Percentiles rank a stretch among this genome's conserved stretches.
Evolutionary conservation across 805 yeast species (phyloP).

Genomic region (Pichia phayaonensis): DNA sequence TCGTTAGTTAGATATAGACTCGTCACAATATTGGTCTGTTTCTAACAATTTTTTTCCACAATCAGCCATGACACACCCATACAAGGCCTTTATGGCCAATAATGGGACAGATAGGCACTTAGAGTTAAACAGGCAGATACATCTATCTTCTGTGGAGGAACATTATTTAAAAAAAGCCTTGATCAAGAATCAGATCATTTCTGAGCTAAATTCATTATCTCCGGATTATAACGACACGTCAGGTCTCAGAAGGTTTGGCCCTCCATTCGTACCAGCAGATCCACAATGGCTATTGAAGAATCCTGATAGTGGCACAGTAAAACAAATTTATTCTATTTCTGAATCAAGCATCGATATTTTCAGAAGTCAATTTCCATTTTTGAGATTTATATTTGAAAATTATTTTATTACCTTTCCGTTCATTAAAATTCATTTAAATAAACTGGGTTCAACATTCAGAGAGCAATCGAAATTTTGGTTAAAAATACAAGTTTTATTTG

Average conservation of each 20-base stretch:
- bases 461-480: constrained; percentile 54
- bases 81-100: constrained; percentile 4
- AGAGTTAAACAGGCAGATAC: neutral
- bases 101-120: neutral
- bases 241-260: constrained; percentile 65
- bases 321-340: constrained; percentile 15
- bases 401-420: constrained; percentile 73
- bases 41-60: neutral
- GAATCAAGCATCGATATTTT: constrained; percentile 16
- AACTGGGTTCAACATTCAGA: constrained; percentile 9
- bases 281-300: constrained; percentile 30
- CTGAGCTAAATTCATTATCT: constrained; percentile 51
- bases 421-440: constrained; percentile 40
- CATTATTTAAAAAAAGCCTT: constrained; percentile 84
- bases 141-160: constrained; percentile 59
- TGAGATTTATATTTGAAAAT: constrained; percentile 55
- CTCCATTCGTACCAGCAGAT: constrained; percentile 55
- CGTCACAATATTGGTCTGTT: neutral
- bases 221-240: constrained; percentile 43
- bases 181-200: constrained; percentile 48
- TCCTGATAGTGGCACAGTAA: constrained; percentile 5
- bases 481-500: constrained; percentile 75
- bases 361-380: constrained; percentile 51
- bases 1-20: no score
- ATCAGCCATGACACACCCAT: constrained; percentile 1